These are phyloP conservation scores for Abortiporus biennis DNA, from an alignment of 1,284 basidiomycete species.

Conservation along the genomic window DNA sequence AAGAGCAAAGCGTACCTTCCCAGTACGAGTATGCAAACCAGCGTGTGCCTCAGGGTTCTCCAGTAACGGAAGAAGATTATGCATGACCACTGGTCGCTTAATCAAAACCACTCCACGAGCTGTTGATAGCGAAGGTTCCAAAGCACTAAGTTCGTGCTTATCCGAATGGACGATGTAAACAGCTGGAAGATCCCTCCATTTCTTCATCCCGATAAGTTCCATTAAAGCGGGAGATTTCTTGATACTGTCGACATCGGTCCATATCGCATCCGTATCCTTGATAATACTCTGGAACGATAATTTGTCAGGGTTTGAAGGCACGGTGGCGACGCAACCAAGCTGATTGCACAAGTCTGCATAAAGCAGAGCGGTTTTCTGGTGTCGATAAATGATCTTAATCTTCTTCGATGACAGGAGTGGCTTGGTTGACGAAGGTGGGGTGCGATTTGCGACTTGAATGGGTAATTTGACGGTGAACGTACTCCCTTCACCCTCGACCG, in stretches of 20 bases:
- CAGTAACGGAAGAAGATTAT: slow-evolving; percentile 16
- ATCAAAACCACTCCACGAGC: slow-evolving; percentile 20
- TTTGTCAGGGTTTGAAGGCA: slow-evolving; percentile 6
- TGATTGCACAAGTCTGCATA: slow-evolving; percentile 17
- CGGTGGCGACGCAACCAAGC: slow-evolving; percentile 15
- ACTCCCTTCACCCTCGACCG: slow-evolving; percentile 20
- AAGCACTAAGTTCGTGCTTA: slow-evolving; percentile 15
- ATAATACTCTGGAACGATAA: slow-evolving; percentile 13
- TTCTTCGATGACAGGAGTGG: slow-evolving; percentile 11
- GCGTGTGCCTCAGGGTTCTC: slow-evolving; percentile 17
- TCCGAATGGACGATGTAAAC: slow-evolving; percentile 21
- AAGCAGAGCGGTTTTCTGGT: slow-evolving; percentile 17
- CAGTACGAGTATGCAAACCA: slow-evolving; percentile 9
- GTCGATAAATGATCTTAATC: slow-evolving; percentile 18
- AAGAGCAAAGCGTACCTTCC: slow-evolving; percentile 20
- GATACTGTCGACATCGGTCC: slow-evolving; percentile 22
- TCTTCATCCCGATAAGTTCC: slow-evolving; percentile 11
- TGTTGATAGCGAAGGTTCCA: slow-evolving; percentile 14
- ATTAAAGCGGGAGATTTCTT: slow-evolving; percentile 13
- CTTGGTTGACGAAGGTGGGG: slow-evolving; percentile 8
- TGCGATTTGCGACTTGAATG: slow-evolving; percentile 13
- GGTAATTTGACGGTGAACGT: slow-evolving; percentile 24
- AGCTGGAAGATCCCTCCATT: slow-evolving; percentile 7
- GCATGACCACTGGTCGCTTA: slow-evolving; percentile 24
- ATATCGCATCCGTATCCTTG: slow-evolving; percentile 18